A percentile compares a stretch with the other conserved stretches of the same genome.
Conservation (phyloP, 768 basidiomycete genomes). For the Neoboletus brunneissimus region DNA sequence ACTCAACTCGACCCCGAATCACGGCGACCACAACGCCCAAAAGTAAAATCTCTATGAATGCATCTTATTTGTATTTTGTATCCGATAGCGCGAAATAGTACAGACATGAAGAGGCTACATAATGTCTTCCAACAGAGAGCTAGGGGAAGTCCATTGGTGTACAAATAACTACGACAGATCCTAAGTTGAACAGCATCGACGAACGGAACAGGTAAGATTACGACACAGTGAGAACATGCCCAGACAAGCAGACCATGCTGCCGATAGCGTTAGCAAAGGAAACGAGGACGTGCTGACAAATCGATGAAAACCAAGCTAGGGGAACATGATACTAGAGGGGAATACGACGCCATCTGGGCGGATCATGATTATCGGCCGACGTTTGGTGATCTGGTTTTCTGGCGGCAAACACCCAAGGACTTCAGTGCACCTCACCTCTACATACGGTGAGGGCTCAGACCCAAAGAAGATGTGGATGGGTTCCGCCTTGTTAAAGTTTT, state of each 20-base stretch:
- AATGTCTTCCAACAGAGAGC: slow-evolving; percentile 20
- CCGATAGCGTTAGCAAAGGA: slow-evolving; percentile 22
- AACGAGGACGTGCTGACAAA: slow-evolving; percentile 16
- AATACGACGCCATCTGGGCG: slow-evolving; percentile 85
- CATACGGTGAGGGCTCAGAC: slow-evolving; percentile 80
- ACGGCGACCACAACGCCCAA: slow-evolving; percentile 1
- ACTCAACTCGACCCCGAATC: not conserved
- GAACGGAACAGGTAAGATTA: slow-evolving; percentile 14
- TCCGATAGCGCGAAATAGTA: slow-evolving; percentile 22
- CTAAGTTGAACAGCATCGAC: slow-evolving; percentile 27
- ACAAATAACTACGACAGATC: slow-evolving; percentile 32
- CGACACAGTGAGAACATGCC: slow-evolving; percentile 21
- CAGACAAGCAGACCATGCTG: slow-evolving; percentile 29
- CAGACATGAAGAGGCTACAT: slow-evolving; percentile 31
- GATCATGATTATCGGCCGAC: slow-evolving; percentile 77
- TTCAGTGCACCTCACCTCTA: slow-evolving; percentile 85
- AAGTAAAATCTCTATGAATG: slow-evolving; percentile 17
- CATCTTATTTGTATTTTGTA: slow-evolving; percentile 8
- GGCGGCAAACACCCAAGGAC: slow-evolving; percentile 80
- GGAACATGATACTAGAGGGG: slow-evolving; percentile 80
- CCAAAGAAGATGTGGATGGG: slow-evolving; percentile 86
- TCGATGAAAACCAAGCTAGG: slow-evolving; percentile 41
- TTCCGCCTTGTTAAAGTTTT: slow-evolving; percentile 83
- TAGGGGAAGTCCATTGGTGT: slow-evolving; percentile 31
- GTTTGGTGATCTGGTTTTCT: slow-evolving; percentile 61